Evolutionary conservation across 805 yeast genomes (phyloP).

Genomic region (Cyberlindnera nakhonratchasimensis): DNA sequence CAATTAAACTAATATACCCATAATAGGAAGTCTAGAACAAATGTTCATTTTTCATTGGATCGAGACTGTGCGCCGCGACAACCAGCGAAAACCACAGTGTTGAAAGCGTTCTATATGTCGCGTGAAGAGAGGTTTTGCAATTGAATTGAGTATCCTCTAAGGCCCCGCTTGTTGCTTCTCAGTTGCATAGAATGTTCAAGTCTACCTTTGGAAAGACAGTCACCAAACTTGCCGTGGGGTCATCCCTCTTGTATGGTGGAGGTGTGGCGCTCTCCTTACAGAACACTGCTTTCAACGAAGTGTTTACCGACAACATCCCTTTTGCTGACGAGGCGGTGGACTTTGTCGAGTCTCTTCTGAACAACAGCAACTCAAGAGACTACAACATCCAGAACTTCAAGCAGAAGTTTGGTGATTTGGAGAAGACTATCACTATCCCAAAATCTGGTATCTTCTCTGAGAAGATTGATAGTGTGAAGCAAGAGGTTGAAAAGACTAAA

Average conservation of each 20-base stretch:
- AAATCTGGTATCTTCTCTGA: constrained; percentile 37
- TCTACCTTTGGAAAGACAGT: constrained; percentile 32
- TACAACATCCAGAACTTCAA: constrained; percentile 34
- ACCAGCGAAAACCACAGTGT: not conserved
- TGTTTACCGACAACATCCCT: constrained; percentile 62
- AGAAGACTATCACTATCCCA: constrained; percentile 37
- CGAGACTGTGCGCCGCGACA: constrained; percentile 1
- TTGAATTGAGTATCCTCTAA: not conserved
- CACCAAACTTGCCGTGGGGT: constrained; percentile 30
- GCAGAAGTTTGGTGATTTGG: constrained; percentile 37
- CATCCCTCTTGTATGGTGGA: constrained; percentile 46
- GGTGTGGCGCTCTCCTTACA: constrained; percentile 58
- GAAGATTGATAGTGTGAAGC: constrained; percentile 29
- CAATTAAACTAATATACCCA: no score
- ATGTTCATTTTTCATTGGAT: constrained; percentile 13
- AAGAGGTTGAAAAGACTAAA: constrained; percentile 18
- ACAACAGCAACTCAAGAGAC: constrained; percentile 21
- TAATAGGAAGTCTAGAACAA: constrained; percentile 9
- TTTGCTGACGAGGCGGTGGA: constrained; percentile 54
- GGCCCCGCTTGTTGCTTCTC: not conserved
- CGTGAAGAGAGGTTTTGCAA: no score
- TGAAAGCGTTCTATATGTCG: not conserved
- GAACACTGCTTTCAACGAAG: constrained; percentile 57
- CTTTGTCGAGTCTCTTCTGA: constrained; percentile 38
- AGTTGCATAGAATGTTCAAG: constrained; percentile 22